Evolutionary conservation across 2,329 filamentous ascomycete species (phyloP), one percentile per base, ranked within the genome.

Genomic region (Lasiodiplodia citricola): DNA sequence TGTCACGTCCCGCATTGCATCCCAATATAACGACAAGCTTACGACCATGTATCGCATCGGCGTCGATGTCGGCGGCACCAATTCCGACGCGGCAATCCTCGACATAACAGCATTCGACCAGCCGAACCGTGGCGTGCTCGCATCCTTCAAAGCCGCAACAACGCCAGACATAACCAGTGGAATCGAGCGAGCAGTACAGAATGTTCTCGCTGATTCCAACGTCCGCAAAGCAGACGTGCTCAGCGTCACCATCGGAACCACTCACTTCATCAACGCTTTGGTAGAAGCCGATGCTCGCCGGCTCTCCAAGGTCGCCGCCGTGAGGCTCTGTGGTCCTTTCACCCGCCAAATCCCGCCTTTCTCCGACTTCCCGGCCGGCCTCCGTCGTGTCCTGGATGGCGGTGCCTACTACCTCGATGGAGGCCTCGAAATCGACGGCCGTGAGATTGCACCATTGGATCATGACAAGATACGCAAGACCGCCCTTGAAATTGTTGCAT

Each of bases 231-330:
- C 16, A 44, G 44, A 57, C 47, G 58, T 71, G 10, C 51, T 58
- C 6, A 68, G 62, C 23, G 70, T 71, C 11, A 70, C 68, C 16
- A 70, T 72, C 54, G 71, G 71, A 18, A 86, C 84, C 0, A 88
- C 86, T 0, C 86, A 88, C 69, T 88, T 88, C 71, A 81, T 88
- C 72, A 89, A 88, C 69, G 86, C 86, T 10, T 84, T 88, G 2
- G 80, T 88, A 1, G 85, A 88, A 74, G 79, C 83, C 55, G 86
- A 88, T 70, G 79, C 78, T 8, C 73, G 80, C 1, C 81, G 84
- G 2, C 75, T 88, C 2, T 81, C 82, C 16, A 79, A 76, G 5
- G 86, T 88, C 5, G 87, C 86, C 1, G 85, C 88, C 2, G 72
- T 89, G 16, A 82, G 87, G 5, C 80, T 88, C 4, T 86, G 84